These are phyloP conservation scores for Aegle marmelos DNA, from an alignment of 345 rosid species.

Conservation along the genomic window DNA sequence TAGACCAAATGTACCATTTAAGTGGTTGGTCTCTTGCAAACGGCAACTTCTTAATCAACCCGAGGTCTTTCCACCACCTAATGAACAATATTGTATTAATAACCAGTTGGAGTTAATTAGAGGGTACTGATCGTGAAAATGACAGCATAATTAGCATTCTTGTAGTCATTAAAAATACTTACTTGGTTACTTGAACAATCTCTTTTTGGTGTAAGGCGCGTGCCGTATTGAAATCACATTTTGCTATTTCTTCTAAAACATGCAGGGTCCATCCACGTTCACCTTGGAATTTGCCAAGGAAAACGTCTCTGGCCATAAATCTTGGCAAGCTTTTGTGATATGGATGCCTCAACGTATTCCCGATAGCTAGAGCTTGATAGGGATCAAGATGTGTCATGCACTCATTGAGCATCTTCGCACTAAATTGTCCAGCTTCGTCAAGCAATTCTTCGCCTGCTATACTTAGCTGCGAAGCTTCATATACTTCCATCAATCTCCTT, in stretches of 20 bases:
- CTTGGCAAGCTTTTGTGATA: slow-evolving; percentile 43
- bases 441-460: slow-evolving; percentile 46
- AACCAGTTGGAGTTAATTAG: neutral
- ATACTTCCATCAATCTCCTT: slow-evolving; percentile 36
- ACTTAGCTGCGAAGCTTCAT: slow-evolving; percentile 58
- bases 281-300: slow-evolving; percentile 1
- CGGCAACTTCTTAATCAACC: slow-evolving; percentile 35
- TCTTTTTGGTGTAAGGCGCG: slow-evolving; percentile 18
- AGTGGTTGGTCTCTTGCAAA: slow-evolving; percentile 53
- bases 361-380: slow-evolving; percentile 20
- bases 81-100: no score
- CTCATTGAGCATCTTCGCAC: slow-evolving; percentile 24
- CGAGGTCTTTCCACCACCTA: slow-evolving; percentile 66
- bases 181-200: slow-evolving; percentile 30
- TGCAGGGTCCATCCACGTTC: slow-evolving; percentile 24
- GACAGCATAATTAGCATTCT: neutral
- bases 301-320: slow-evolving; percentile 29
- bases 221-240: neutral
- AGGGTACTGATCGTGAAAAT: neutral
- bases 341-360: slow-evolving; percentile 32
- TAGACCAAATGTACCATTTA: slow-evolving; percentile 54
- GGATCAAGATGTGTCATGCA: neutral
- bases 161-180: neutral
- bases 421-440: slow-evolving; percentile 29
- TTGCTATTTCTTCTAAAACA: neutral